phyloP scores from a whole-genome alignment of 1,139 yeast species.

The Hemisphaericaspora subhashii region DNA sequence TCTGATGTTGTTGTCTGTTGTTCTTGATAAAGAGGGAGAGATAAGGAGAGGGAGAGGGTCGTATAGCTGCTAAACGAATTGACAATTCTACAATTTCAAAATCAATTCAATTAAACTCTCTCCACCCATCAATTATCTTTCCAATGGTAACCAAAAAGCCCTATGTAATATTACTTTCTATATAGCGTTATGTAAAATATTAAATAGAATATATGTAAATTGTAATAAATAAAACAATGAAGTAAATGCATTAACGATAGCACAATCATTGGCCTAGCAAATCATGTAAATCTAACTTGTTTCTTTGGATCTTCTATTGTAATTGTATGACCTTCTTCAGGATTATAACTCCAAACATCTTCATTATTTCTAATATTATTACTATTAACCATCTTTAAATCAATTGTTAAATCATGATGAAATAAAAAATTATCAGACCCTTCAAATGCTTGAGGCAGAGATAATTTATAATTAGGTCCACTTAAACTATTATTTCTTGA shows the following conservation, averaged over 20 bases:
- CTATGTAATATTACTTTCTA: too few relatives aligned
- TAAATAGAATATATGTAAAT: too few relatives aligned
- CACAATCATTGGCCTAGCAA: too few relatives aligned
- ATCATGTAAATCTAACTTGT: slow-evolving; percentile 6
- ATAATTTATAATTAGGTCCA: slow-evolving; percentile 5
- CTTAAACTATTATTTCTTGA: not conserved
- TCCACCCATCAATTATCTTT: too few relatives aligned
- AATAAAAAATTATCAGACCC: slow-evolving; percentile 7
- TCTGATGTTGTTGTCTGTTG: too few relatives aligned
- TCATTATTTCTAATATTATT: slow-evolving; percentile 2
- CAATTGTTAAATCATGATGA: slow-evolving; percentile 10
- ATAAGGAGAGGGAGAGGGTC: too few relatives aligned
- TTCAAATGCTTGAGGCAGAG: slow-evolving; percentile 1
- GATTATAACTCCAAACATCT: slow-evolving; percentile 14
- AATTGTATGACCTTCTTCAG: slow-evolving; percentile 11
- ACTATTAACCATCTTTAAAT: slow-evolving; percentile 3
- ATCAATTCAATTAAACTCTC: too few relatives aligned
- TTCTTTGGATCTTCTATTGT: slow-evolving; percentile 3
- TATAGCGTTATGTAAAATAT: too few relatives aligned
- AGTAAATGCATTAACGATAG: not conserved
- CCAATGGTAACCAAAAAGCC: too few relatives aligned
- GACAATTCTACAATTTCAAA: too few relatives aligned
- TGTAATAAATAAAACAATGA: not conserved
- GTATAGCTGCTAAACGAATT: too few relatives aligned
- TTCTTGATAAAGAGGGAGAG: too few relatives aligned